phyloP scores from a whole-genome alignment of 495 filamentous ascomycete species.

The Lophiotrema nucula region DNA sequence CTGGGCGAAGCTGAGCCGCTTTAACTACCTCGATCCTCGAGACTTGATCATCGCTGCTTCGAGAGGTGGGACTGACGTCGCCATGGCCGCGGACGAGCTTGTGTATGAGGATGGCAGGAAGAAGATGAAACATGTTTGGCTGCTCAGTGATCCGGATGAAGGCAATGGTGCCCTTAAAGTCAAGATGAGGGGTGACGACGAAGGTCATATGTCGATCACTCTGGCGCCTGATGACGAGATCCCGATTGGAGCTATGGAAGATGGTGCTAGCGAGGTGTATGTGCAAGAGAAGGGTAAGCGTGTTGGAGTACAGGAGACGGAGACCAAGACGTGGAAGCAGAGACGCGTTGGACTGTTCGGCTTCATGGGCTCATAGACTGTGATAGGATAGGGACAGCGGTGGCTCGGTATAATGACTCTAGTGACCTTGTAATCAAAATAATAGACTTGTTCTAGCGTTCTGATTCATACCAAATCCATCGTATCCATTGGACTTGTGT shows the following conservation, averaged over 20 bases:
- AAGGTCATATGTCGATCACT: conserved; percentile 11
- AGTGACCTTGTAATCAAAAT: too few species aligned
- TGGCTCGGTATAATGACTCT: too few species aligned
- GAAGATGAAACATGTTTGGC: conserved; percentile 16
- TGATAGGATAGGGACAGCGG: too few species aligned
- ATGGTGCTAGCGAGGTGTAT: not conserved
- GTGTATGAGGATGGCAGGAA: conserved; percentile 4
- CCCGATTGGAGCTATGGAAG: not conserved
- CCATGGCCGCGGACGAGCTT: conserved; percentile 10
- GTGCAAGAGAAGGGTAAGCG: not conserved
- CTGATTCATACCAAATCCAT: too few species aligned
- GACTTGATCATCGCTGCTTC: conserved; percentile 21
- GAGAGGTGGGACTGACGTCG: conserved; percentile 16
- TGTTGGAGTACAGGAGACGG: not conserved
- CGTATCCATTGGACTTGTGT: too few species aligned
- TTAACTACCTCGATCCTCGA: conserved; percentile 28
- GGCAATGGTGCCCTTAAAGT: conserved; percentile 10
- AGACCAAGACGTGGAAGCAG: not conserved
- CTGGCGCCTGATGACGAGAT: not conserved
- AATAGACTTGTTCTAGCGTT: too few species aligned
- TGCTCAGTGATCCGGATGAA: conserved; percentile 23
- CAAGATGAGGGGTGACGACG: conserved; percentile 6
- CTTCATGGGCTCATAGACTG: too few species aligned
- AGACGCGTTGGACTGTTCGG: not conserved
- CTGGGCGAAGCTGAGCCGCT: conserved; percentile 16